Percentiles rank a stretch among this genome's conserved stretches.
phyloP scores from a whole-genome alignment of 169 alveolate genomes.

The Plasmodium billcollinsi region DNA sequence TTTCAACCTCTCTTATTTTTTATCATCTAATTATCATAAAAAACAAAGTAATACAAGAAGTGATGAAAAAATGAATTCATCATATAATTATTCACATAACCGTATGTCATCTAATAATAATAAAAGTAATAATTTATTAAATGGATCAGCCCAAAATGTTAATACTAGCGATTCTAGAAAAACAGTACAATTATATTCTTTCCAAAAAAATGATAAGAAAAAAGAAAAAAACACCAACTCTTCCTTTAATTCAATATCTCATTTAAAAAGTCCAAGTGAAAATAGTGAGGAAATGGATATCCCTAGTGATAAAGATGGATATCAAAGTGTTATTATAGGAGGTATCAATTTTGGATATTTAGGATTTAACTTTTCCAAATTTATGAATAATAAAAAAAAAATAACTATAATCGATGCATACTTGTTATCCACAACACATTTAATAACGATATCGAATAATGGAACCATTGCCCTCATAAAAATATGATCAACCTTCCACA shows the following conservation, averaged over 20 bases:
- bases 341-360: slow-evolving; percentile 72
- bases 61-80: slow-evolving; percentile 20
- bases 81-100: background rate
- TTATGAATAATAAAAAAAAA: slow-evolving; percentile 60
- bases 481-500: background rate
- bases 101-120: background rate
- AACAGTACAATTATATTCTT: background rate
- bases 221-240: slow-evolving; percentile 17
- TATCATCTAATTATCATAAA: slow-evolving; percentile 52
- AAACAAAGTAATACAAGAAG: slow-evolving; percentile 40
- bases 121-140: background rate
- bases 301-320: slow-evolving; percentile 37
- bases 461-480: slow-evolving; percentile 48
- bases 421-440: slow-evolving; percentile 28
- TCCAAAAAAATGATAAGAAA: slow-evolving; percentile 9
- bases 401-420: slow-evolving; percentile 60
- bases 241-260: slow-evolving; percentile 14
- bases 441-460: slow-evolving; percentile 48
- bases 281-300: slow-evolving; percentile 38
- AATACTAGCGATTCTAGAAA: background rate
- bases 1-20: slow-evolving; percentile 52
- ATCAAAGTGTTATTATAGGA: slow-evolving; percentile 71
- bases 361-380: slow-evolving; percentile 54
- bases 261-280: slow-evolving; percentile 31
- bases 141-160: background rate